A percentile compares a stretch with the other conserved stretches of the same genome.
phyloP scores from a whole-genome alignment of 345 rosid species.

The Lepidium aucheri region DNA sequence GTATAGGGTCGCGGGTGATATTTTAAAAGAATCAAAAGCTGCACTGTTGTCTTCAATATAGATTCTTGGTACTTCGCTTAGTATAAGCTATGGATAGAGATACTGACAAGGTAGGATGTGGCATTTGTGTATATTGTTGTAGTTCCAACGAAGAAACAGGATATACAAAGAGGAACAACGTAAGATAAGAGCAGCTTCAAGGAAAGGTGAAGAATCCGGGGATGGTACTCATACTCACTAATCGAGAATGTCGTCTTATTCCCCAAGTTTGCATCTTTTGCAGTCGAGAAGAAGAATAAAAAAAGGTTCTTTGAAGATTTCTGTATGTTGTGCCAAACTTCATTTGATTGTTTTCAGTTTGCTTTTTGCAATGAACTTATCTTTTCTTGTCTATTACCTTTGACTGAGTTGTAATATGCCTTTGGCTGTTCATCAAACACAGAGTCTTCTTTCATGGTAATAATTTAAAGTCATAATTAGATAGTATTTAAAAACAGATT shows the following conservation, averaged over 20 bases:
- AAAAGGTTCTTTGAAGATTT: slow-evolving; percentile 17
- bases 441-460: slow-evolving; percentile 5
- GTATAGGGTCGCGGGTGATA: not conserved
- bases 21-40: not conserved
- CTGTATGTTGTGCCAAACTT: slow-evolving; percentile 12
- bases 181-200: slow-evolving; percentile 70
- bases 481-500: not conserved
- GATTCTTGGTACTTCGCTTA: not conserved
- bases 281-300: slow-evolving; percentile 22
- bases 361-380: not conserved
- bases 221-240: slow-evolving; percentile 38
- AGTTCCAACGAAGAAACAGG: slow-evolving; percentile 92
- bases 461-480: not conserved
- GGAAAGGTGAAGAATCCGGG: slow-evolving; percentile 43
- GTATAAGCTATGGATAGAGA: not conserved
- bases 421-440: slow-evolving; percentile 3
- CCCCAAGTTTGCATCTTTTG: slow-evolving; percentile 12
- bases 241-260: not conserved
- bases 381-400: not conserved
- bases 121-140: slow-evolving; percentile 13
- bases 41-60: not conserved
- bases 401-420: slow-evolving; percentile 8
- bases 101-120: not conserved
- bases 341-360: slow-evolving; percentile 3
- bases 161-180: slow-evolving; percentile 99